These are phyloP conservation scores for Barnettozyma populi DNA, from an alignment of 805 yeast genomes.

Conservation along the genomic window DNA sequence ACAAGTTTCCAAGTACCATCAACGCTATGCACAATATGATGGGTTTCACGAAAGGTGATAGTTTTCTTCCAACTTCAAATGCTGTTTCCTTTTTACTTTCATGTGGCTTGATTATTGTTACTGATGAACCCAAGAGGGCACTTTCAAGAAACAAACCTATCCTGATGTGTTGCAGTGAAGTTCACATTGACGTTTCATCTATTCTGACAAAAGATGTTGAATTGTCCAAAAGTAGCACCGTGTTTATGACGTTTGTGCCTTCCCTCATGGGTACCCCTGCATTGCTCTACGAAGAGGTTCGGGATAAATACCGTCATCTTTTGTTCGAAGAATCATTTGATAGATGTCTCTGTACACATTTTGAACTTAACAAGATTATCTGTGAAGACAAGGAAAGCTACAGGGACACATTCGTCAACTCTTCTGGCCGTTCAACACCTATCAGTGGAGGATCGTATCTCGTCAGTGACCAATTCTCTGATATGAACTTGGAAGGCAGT, in stretches of 20 bases:
- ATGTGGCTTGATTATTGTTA: slow-evolving; percentile 6
- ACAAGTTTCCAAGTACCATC: slow-evolving; percentile 17
- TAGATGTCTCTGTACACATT: slow-evolving; percentile 15
- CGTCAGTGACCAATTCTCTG: not conserved
- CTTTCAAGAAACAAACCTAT: not conserved
- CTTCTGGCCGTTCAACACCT: slow-evolving; percentile 5
- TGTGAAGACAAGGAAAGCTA: not conserved
- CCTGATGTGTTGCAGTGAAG: slow-evolving; percentile 15
- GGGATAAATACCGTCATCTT: not conserved
- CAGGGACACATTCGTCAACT: not conserved
- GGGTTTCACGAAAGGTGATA: slow-evolving; percentile 14
- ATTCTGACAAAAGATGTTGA: slow-evolving; percentile 7
- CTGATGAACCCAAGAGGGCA: slow-evolving; percentile 9
- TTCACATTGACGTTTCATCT: slow-evolving; percentile 22
- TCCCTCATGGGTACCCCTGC: not conserved
- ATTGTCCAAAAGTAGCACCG: not conserved
- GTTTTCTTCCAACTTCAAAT: slow-evolving; percentile 3
- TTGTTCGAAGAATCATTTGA: slow-evolving; percentile 11
- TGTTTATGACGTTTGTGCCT: slow-evolving; percentile 17
- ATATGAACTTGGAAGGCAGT: not conserved
- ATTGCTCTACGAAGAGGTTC: not conserved
- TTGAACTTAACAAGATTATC: slow-evolving; percentile 7
- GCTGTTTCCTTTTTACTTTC: slow-evolving; percentile 12
- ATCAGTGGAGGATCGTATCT: slow-evolving; percentile 2
- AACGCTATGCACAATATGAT: slow-evolving; percentile 12